Evolutionary conservation across 192 early-diverging fungal genomes (phyloP), one percentile per base, ranked within the genome.

Genomic region (Rhizophlyctis rosea): DNA sequence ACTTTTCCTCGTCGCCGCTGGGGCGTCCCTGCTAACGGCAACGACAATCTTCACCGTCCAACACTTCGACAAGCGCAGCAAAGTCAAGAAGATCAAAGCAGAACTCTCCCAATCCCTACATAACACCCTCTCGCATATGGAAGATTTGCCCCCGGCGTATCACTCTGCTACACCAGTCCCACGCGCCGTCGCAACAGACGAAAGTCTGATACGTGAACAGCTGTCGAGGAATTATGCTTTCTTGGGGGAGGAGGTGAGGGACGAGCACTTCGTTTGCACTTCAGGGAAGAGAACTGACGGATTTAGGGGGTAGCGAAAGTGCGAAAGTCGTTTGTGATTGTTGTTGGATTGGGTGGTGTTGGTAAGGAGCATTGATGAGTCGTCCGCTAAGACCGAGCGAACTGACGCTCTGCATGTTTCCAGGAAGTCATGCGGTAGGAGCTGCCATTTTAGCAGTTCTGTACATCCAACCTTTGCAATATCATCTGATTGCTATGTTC

Each of bases 341-440:
- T 98, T 33, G 94, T 98, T 13, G 96, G 96, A 34, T 84, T 91
- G 3, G 96, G 96, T 18, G 96, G 96, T 4, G 96, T 98, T 2
- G 96, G 94, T 35, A 88, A 87, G 47, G 29, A 44, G 7, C 39
- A n/a, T n/a, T n/a, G n/a, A n/a, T n/a, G n/a, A n/a, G n/a, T n/a
- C n/a, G n/a, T n/a, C n/a, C n/a, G n/a, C n/a, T n/a, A n/a, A n/a
- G n/a, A n/a, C n/a, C n/a, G n/a, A n/a, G n/a, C n/a, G n/a, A n/a
- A n/a, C n/a, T n/a, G n/a, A n/a, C n/a, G n/a, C 39, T 44, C 18
- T 44, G 39, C 39, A 13, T 7, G 9, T 13, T 49, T 52, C 11
- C 28, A 67, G 67, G 74, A 11, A 74, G 71, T 34, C 75, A 77
- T 68, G 75, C 75, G 34, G 71, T 73, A 68, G 47, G 59, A n/a